Base-by-base conservation (phyloP, 805 yeast species). In the Candida tibetensis region DNA sequence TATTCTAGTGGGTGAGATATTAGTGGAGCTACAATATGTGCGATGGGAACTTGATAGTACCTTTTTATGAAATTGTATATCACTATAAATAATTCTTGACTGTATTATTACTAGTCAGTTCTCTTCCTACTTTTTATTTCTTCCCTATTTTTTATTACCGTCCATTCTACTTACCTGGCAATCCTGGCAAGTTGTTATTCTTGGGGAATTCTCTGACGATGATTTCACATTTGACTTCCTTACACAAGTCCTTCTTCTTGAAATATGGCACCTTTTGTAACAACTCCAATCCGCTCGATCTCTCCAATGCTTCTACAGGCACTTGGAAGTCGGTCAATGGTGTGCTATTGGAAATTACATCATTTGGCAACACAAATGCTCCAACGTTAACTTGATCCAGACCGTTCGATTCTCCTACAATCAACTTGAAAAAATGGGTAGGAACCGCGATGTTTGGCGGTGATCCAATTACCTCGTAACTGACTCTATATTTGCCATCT, bases 371-470 rank as follows among this genome's bases (percentile, higher is more conserved):
- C 10, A 93, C 96, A 66, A 93, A 93, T 0, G 98, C 96, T 1
- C 85, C 98, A 6, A 88, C 87, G 2, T 91, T 78, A 9, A 87
- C 65, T 6, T 67, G 67, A 33, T 51, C 54, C 2, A 62, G 52
- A 10, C 71, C 61, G 37, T 61, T 52, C 26, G 58, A 64, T 59
- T 93, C 98, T 6, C 93, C 97, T 32, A 93, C 86, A 39, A 93
- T 68, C 42, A 93, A 65, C 66, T 93, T 93, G 76, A 82, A 93
- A 56, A 93, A 93, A 60, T 93, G 99, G 0, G 99, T 93, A 17
- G 99, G 99, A 8, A 93, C 99, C 0, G 99, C 98, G 37, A 93
- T 74, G 53, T 78, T 86, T 34, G 99, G 98, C 8, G 99, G 99
- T 51, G 88, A 85, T 2, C 99, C 99, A 57, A 93, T 87, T 29